phyloP scores from a whole-genome alignment of 2,329 filamentous ascomycete genomes.

The Aspergillus ustus region DNA sequence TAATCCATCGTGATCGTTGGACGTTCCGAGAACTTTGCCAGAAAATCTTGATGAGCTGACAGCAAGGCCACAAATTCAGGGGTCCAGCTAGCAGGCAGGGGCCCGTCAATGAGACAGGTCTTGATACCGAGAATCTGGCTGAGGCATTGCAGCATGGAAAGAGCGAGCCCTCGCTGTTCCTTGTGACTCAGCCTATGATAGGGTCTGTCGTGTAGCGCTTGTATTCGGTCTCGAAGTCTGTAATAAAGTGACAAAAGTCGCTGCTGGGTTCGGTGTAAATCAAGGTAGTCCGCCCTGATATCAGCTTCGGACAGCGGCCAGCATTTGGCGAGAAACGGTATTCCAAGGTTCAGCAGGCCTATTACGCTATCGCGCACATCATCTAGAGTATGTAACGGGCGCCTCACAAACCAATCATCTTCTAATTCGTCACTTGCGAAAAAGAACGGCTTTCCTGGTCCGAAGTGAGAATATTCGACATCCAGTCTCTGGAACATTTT shows the following conservation, averaged over 20 bases:
- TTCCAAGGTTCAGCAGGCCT: conserved; percentile 2
- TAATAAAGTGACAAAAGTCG: not conserved
- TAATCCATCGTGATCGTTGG: conserved; percentile 6
- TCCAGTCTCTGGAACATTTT: not conserved
- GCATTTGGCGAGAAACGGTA: conserved; percentile 16
- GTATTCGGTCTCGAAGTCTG: not conserved
- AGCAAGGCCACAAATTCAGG: conserved; percentile 16
- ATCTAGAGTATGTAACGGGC: not conserved
- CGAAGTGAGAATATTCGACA: conserved; percentile 2
- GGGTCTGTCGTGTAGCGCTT: not conserved
- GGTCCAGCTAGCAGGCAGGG: conserved; percentile 5
- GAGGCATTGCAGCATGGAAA: conserved; percentile 16
- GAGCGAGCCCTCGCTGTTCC: conserved; percentile 18
- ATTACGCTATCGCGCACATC: not conserved
- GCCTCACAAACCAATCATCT: not conserved
- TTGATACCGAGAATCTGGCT: conserved; percentile 12
- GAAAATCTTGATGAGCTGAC: conserved; percentile 4
- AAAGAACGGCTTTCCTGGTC: not conserved
- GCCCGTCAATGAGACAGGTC: conserved; percentile 18
- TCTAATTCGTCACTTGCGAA: not conserved
- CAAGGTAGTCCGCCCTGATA: conserved; percentile 9
- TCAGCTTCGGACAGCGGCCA: conserved; percentile 16
- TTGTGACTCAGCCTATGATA: not conserved
- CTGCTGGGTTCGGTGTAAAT: conserved; percentile 9
- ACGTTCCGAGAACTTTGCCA: conserved; percentile 13